A percentile compares a stretch with the other conserved stretches of the same genome.
These are phyloP conservation scores for Alisma plantagoaquatica DNA, from an alignment of 106 monocot genomes.

Conservation along the genomic window DNA sequence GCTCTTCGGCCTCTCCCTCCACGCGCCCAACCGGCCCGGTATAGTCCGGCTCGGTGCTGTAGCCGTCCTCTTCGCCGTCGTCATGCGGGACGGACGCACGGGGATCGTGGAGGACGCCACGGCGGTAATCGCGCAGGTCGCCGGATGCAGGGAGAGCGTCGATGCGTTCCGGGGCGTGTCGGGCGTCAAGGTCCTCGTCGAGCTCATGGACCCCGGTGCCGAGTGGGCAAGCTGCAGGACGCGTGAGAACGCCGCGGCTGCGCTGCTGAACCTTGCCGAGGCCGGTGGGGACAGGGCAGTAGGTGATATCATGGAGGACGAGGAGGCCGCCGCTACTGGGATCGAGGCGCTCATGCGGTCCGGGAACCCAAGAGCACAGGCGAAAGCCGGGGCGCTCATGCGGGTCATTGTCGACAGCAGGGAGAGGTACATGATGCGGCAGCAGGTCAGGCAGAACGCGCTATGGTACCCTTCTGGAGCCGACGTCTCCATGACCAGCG, in stretches of 20 bases:
- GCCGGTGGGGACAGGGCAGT: slow-evolving; percentile 56
- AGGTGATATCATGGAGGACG: slow-evolving; percentile 48
- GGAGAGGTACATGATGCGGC: not conserved
- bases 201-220: slow-evolving; percentile 28
- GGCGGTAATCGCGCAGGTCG: slow-evolving; percentile 75
- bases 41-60: slow-evolving; percentile 39
- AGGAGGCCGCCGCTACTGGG: slow-evolving; percentile 24
- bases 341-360: slow-evolving; percentile 22
- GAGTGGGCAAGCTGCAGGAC: slow-evolving; percentile 24
- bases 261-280: slow-evolving; percentile 58
- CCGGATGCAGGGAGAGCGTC: slow-evolving; percentile 71
- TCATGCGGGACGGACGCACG: slow-evolving; percentile 23
- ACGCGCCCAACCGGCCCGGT: slow-evolving; percentile 41
- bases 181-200: slow-evolving; percentile 49
- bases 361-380: slow-evolving; percentile 25
- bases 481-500: too few species aligned
- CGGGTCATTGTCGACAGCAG: slow-evolving; percentile 2
- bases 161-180: slow-evolving; percentile 37
- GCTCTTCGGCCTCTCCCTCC: slow-evolving; percentile 45
- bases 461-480: too few species aligned
- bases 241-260: slow-evolving; percentile 68
- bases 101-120: slow-evolving; percentile 72
- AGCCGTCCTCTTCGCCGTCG: slow-evolving; percentile 40
- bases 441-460: too few species aligned
- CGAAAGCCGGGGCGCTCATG: slow-evolving; percentile 44